A percentile compares a stretch with the other conserved stretches of the same genome.
Conservation (phyloP, 2,329 filamentous ascomycete genomes). For the Sclerotiophoma versabilis region DNA sequence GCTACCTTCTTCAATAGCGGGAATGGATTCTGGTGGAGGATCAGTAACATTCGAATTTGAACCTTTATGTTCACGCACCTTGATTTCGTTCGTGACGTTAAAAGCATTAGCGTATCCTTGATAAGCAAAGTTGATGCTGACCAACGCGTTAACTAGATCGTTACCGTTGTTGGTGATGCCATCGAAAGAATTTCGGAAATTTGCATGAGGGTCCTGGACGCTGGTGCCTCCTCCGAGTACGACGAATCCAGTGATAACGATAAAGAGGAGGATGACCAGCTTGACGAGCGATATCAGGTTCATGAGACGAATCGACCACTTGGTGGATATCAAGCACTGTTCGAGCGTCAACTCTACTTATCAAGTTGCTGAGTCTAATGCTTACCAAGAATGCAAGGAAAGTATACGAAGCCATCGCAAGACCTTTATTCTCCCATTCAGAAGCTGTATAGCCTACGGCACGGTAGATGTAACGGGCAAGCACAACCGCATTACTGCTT, state of each 20-base stretch:
- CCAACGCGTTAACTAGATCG: constrained; percentile 38
- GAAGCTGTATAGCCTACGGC: constrained; percentile 32
- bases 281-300: constrained; percentile 58
- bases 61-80: constrained; percentile 15
- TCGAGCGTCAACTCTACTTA: background rate
- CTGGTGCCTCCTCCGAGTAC: constrained; percentile 39
- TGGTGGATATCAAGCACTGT: constrained; percentile 34
- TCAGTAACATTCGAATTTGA: background rate
- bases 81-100: constrained; percentile 45
- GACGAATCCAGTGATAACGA: constrained; percentile 40
- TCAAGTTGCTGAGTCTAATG: no score
- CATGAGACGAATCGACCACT: constrained; percentile 38
- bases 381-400: constrained; percentile 30
- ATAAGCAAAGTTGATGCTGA: constrained; percentile 45
- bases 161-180: constrained; percentile 39
- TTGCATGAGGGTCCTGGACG: constrained; percentile 33
- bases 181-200: constrained; percentile 38
- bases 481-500: constrained; percentile 40
- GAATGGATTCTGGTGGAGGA: constrained; percentile 60
- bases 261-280: constrained; percentile 67
- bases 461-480: constrained; percentile 41
- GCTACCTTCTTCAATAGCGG: constrained; percentile 60
- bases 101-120: constrained; percentile 43
- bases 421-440: constrained; percentile 41
- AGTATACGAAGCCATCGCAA: constrained; percentile 36